Conservation (phyloP, 352 stramenopile species). For the Peronospora belbahrii region DNA sequence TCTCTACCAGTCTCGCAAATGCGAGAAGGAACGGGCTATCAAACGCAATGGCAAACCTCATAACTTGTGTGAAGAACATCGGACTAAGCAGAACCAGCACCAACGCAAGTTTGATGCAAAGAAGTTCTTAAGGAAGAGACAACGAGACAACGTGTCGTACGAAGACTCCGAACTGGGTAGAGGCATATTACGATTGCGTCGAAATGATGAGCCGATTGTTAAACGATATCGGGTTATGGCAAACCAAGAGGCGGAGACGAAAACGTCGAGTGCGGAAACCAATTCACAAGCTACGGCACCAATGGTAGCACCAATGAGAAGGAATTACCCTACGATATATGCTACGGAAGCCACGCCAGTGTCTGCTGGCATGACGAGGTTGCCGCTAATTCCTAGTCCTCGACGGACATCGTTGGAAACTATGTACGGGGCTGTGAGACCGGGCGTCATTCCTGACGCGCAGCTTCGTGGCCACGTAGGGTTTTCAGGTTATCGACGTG, state of each 20-base stretch:
- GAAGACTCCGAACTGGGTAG: constrained; percentile 11
- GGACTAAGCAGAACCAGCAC: constrained; percentile 73
- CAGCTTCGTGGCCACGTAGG: constrained; percentile 7
- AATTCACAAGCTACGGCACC: not conserved
- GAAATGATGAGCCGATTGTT: not conserved
- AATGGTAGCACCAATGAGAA: constrained; percentile 5
- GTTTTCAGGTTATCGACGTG: constrained; percentile 3
- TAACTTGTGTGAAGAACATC: constrained; percentile 74
- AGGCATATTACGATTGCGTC: not conserved
- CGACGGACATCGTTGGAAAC: not conserved
- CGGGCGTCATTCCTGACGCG: not conserved
- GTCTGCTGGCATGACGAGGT: not conserved
- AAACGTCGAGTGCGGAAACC: not conserved
- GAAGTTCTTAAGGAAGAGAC: constrained; percentile 56
- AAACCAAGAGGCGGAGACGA: constrained; percentile 1
- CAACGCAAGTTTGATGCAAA: constrained; percentile 80
- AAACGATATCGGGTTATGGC: constrained; percentile 8
- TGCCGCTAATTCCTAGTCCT: constrained; percentile 13
- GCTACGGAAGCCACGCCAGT: not conserved
- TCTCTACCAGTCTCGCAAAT: constrained; percentile 73
- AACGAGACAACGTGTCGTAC: constrained; percentile 18
- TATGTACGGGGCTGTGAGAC: constrained; percentile 1
- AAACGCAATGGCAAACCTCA: constrained; percentile 74
- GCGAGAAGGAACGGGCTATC: constrained; percentile 69
- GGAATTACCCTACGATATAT: not conserved